A percentile compares a stretch with the other conserved stretches of the same genome.
These are phyloP conservation scores for Dioscorea zingiberensis DNA, from an alignment of 106 monocot genomes.

Conservation along the genomic window DNA sequence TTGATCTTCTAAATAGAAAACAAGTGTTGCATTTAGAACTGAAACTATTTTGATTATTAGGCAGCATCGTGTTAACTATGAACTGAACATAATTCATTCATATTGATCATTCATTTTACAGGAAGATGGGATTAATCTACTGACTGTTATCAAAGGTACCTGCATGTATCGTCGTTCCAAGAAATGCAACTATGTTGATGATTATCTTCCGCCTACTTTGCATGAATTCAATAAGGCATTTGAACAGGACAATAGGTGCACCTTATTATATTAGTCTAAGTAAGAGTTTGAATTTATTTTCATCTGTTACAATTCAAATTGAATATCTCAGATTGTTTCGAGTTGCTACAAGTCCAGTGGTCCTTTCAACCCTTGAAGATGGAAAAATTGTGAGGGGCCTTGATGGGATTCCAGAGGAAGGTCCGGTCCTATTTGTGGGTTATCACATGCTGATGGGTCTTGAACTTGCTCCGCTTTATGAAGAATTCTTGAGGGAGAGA, in stretches of 20 bases:
- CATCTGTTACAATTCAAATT: not conserved
- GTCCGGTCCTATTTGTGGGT: slow-evolving; percentile 84
- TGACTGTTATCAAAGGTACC: slow-evolving; percentile 60
- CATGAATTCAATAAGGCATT: slow-evolving; percentile 45
- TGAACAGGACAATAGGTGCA: slow-evolving; percentile 24
- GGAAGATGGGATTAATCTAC: slow-evolving; percentile 73
- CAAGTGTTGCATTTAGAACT: too few species aligned
- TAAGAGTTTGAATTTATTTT: not conserved
- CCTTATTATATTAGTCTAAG: too few species aligned
- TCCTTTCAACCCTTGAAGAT: slow-evolving; percentile 60
- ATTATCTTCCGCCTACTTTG: slow-evolving; percentile 59
- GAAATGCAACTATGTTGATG: slow-evolving; percentile 34
- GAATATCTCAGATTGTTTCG: slow-evolving; percentile 34
- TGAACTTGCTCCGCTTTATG: slow-evolving; percentile 56
- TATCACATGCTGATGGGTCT: slow-evolving; percentile 85
- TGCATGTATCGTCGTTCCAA: slow-evolving; percentile 49
- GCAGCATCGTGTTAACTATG: too few species aligned
- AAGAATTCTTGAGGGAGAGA: slow-evolving; percentile 70
- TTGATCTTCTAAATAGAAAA: too few species aligned
- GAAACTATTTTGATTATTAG: too few species aligned
- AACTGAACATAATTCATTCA: too few species aligned
- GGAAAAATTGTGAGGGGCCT: slow-evolving; percentile 74
- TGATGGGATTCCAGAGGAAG: slow-evolving; percentile 72
- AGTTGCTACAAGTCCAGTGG: slow-evolving; percentile 55
- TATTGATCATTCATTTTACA: slow-evolving; percentile 15